Percentiles rank a stretch among this genome's conserved stretches.
Evolutionary conservation across 2,329 filamentous ascomycete genomes (phyloP).

Genomic region (Hypomyces rosellus): DNA sequence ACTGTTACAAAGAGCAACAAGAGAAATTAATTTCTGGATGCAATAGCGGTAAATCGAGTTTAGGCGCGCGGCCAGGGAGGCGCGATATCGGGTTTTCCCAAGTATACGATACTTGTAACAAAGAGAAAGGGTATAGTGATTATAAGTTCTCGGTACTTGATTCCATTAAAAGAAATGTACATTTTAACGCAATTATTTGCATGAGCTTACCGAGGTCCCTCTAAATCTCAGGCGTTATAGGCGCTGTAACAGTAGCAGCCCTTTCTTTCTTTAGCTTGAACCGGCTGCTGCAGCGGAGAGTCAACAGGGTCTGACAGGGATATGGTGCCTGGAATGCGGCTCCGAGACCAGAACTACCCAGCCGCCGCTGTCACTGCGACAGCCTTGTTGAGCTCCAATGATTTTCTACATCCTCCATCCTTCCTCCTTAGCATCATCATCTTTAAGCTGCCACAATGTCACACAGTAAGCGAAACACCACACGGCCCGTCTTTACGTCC

Average conservation of each 20-base stretch:
- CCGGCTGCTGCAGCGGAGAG: too few relatives aligned
- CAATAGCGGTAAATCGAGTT: neutral
- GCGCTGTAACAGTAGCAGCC: conserved; percentile 1
- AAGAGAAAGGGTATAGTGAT: too few relatives aligned
- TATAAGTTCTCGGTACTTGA: neutral
- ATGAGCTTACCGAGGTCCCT: neutral
- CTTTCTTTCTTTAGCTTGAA: conserved; percentile 2
- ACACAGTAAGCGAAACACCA: conserved; percentile 78
- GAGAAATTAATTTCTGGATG: neutral
- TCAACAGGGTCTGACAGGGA: too few relatives aligned
- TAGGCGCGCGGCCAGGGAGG: too few relatives aligned
- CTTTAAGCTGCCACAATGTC: conserved; percentile 31
- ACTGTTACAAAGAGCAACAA: neutral
- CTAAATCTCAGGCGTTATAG: neutral
- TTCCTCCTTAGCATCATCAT: too few relatives aligned
- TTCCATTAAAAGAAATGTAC: too few relatives aligned
- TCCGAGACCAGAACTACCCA: too few relatives aligned
- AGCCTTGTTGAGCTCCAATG: neutral
- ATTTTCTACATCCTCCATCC: too few relatives aligned
- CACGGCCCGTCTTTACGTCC: conserved; percentile 86
- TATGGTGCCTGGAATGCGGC: too few relatives aligned
- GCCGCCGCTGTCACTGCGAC: too few relatives aligned
- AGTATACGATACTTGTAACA: neutral
- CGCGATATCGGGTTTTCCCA: neutral
- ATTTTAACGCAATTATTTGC: too few relatives aligned